These are phyloP conservation scores for Ophiocordyceps camponoti-leonardi DNA, from an alignment of 2,329 filamentous ascomycete species.

Conservation along the genomic window DNA sequence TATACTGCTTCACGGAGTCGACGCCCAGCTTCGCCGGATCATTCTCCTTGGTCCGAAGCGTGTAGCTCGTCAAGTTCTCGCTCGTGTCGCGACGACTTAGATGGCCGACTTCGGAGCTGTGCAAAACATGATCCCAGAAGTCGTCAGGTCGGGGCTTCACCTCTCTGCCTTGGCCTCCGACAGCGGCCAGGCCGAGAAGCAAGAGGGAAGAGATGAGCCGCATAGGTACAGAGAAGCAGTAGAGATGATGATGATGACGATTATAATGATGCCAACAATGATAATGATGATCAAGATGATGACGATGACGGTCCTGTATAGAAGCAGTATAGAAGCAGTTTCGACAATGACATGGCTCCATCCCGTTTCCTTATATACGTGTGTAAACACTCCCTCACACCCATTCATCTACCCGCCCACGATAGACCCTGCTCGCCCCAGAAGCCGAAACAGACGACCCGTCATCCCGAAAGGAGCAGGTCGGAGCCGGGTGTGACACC, in stretches of 20 bases:
- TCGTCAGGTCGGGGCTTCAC: not conserved
- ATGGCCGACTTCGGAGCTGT: not conserved
- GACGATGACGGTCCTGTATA: too few relatives aligned
- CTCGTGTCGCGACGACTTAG: not conserved
- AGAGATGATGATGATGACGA: not conserved
- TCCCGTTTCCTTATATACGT: not conserved
- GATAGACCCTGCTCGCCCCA: not conserved
- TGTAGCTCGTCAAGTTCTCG: constrained; percentile 53
- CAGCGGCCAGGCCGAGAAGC: not conserved
- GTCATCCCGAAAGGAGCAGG: not conserved
- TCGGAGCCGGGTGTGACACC: not conserved
- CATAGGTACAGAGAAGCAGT: too few relatives aligned
- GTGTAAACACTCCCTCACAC: not conserved
- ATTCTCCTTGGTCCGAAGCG: constrained; percentile 67
- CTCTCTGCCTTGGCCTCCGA: not conserved
- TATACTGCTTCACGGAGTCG: not conserved
- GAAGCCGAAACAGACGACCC: not conserved
- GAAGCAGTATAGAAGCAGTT: too few relatives aligned
- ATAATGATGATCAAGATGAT: too few relatives aligned
- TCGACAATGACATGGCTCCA: too few relatives aligned
- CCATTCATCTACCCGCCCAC: not conserved
- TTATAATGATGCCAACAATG: not conserved
- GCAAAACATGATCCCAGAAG: constrained; percentile 1
- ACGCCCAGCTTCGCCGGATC: not conserved
- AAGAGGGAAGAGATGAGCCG: too few relatives aligned